A percentile compares a stretch with the other conserved stretches of the same genome.
Evolutionary conservation across 192 early-diverging fungal genomes (phyloP).

Genomic region (Kappamyces sp.): DNA sequence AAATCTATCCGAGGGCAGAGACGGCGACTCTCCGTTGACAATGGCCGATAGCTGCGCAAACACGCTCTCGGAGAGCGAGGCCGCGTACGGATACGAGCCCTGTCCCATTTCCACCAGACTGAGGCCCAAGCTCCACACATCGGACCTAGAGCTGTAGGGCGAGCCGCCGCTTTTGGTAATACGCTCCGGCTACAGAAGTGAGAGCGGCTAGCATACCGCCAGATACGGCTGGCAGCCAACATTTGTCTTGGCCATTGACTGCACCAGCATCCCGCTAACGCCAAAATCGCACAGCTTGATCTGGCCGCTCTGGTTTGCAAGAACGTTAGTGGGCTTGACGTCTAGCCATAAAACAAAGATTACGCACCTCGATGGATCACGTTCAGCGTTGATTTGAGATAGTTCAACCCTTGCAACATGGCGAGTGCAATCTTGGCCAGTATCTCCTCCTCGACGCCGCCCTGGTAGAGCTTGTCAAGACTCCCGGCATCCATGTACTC

Average conservation of each 20-base stretch:
- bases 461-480: slow-evolving; percentile 75
- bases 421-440: slow-evolving; percentile 68
- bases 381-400: slow-evolving; percentile 78
- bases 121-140: slow-evolving; percentile 91
- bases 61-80: slow-evolving; percentile 59
- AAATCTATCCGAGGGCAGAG: slow-evolving; percentile 59
- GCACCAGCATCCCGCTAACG: slow-evolving; percentile 75
- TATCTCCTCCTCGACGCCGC: slow-evolving; percentile 75
- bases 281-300: slow-evolving; percentile 97
- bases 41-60: slow-evolving; percentile 88
- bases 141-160: slow-evolving; percentile 79
- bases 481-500: slow-evolving; percentile 98
- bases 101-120: slow-evolving; percentile 78
- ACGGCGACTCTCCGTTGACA: slow-evolving; percentile 69
- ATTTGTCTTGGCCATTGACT: slow-evolving; percentile 87
- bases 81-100: slow-evolving; percentile 77
- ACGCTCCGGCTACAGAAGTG: slow-evolving; percentile 69
- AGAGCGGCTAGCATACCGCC: slow-evolving; percentile 71
- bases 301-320: slow-evolving; percentile 78
- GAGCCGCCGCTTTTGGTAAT: slow-evolving; percentile 54
- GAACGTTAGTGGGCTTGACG: slow-evolving; percentile 92
- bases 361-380: slow-evolving; percentile 78
- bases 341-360: slow-evolving; percentile 38
- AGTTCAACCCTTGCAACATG: slow-evolving; percentile 77
- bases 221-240: slow-evolving; percentile 94